phyloP scores from a whole-genome alignment of 192 early-diverging fungal genomes.

The Hyaloraphidium curvatum region DNA sequence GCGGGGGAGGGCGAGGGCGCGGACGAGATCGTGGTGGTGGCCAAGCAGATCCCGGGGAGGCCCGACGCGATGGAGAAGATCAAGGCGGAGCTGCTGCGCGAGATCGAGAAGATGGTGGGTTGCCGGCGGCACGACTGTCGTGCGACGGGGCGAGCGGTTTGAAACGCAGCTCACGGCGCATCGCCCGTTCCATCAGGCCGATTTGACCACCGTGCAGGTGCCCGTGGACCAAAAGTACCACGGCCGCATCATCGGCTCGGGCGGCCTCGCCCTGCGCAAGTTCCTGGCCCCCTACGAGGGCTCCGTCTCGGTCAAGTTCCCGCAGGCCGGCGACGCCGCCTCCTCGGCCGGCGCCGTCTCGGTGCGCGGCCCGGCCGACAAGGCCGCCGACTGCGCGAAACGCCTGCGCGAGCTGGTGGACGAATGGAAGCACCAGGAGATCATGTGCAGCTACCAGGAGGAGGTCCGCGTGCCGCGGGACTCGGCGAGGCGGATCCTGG shows the following conservation, averaged over 20 bases:
- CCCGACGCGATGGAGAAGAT: constrained; percentile 16
- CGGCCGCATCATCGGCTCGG: constrained; percentile 51
- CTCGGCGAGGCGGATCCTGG: too few relatives aligned
- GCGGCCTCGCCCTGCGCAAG: constrained; percentile 49
- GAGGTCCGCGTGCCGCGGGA: constrained; percentile 22
- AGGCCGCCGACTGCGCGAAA: constrained; percentile 47
- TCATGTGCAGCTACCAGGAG: constrained; percentile 22
- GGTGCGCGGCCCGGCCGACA: constrained; percentile 57
- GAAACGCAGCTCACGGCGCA: constrained; percentile 33
- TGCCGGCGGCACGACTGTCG: too few relatives aligned
- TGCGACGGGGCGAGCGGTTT: too few relatives aligned
- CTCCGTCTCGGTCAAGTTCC: constrained; percentile 49
- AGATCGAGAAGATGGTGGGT: too few relatives aligned
- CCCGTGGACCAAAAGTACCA: constrained; percentile 58
- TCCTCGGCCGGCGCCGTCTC: constrained; percentile 29
- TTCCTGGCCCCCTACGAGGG: constrained; percentile 40
- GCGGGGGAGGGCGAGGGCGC: constrained; percentile 23
- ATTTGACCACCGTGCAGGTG: constrained; percentile 37
- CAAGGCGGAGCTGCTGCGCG: constrained; percentile 20
- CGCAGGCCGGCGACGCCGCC: not conserved
- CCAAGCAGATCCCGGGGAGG: constrained; percentile 33
- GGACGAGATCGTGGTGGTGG: constrained; percentile 62
- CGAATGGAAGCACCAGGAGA: constrained; percentile 48
- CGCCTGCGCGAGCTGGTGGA: constrained; percentile 46
- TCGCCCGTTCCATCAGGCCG: too few relatives aligned